Base-by-base conservation (phyloP, 345 rosid genomes). In the Dimocarpus longan region DNA sequence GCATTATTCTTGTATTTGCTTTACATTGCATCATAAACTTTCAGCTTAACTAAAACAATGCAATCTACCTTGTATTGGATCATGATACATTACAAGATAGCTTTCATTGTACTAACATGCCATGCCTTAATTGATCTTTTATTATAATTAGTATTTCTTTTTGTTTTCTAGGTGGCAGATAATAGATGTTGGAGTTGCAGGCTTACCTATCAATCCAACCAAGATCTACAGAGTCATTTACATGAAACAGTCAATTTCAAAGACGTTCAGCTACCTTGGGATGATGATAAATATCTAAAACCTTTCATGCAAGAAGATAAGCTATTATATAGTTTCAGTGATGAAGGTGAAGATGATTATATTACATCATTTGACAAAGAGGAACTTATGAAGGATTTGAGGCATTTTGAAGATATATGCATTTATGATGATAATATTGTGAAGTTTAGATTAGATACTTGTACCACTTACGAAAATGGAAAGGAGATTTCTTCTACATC, bases 141-240 rank as follows among this genome's bases (percentile, higher is more conserved):
- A 22, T 28, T 64, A 37, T 56, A 28, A 64, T 73, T 26, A 24
- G 32, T 68, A 13, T 48, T 67, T 75, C 18, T 16, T 67, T 73
- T 72, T 60, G 22, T 64, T 78, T 82, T 68, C 50, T 72, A 96
- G 98, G 98, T 96, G 79, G 94, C 94, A 37, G 82, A 85, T 74
- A 88, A 93, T 79, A 89, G 81, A 82, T 84, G 93, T 68, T 96
- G 97, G 97, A 91, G 89, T 84, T 94, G 95, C 60, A 84, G 82
- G 71, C 68, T 73, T 78, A 68, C 71, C 22, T 84, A 77, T 75
- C 76, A 81, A 48, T 88, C 95, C 21, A 81, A 77, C 22, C 70
- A 80, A 77, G 91, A 89, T 28, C 75, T 89, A 24, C 87, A 68
- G 80, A 69, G 72, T 50, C 93, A 89, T 90, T 82, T 85, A 21